Percentiles rank a stretch among this genome's conserved stretches.
Conservation (phyloP, 2,329 filamentous ascomycete genomes). For the Spiromastix sp. region DNA sequence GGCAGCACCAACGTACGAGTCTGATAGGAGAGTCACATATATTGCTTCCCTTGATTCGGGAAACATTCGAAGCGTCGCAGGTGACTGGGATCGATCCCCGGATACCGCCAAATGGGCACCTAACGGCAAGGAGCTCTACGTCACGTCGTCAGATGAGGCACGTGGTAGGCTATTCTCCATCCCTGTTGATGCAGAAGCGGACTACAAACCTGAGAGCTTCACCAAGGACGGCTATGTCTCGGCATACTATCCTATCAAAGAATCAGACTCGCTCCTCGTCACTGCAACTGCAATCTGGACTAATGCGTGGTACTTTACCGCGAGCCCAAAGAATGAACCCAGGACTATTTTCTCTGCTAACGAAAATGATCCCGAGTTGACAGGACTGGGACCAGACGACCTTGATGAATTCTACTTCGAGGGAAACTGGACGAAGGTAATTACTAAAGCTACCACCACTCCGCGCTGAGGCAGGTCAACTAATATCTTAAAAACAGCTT, state of each 20-base stretch:
- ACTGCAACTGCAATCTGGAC: conserved; percentile 27
- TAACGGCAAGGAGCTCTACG: conserved; percentile 53
- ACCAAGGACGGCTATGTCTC: conserved; percentile 23
- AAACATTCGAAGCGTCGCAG: conserved; percentile 28
- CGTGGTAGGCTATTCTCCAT: conserved; percentile 34
- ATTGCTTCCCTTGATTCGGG: conserved; percentile 25
- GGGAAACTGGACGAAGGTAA: conserved; percentile 27
- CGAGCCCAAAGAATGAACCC: conserved; percentile 19
- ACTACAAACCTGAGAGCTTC: conserved; percentile 26
- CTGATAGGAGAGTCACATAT: conserved; percentile 53
- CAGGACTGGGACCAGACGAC: conserved; percentile 24
- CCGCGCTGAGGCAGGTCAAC: too few relatives aligned
- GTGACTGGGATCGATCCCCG: conserved; percentile 44
- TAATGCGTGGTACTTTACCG: conserved; percentile 24
- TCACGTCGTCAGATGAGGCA: conserved; percentile 63
- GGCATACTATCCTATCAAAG: conserved; percentile 20
- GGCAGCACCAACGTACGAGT: conserved; percentile 67
- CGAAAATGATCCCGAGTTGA: conserved; percentile 28
- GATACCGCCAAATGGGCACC: conserved; percentile 39
- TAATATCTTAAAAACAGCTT: conserved; percentile 17
- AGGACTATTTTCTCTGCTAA: conserved; percentile 27
- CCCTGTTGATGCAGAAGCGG: conserved; percentile 21
- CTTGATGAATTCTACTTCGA: conserved; percentile 28
- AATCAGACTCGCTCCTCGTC: conserved; percentile 22
- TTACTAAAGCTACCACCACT: too few relatives aligned